A percentile compares a stretch with the other conserved stretches of the same genome.
These are phyloP conservation scores for Metarhizium robertsii DNA, from an alignment of 2,329 filamentous ascomycete genomes.

Conservation along the genomic window DNA sequence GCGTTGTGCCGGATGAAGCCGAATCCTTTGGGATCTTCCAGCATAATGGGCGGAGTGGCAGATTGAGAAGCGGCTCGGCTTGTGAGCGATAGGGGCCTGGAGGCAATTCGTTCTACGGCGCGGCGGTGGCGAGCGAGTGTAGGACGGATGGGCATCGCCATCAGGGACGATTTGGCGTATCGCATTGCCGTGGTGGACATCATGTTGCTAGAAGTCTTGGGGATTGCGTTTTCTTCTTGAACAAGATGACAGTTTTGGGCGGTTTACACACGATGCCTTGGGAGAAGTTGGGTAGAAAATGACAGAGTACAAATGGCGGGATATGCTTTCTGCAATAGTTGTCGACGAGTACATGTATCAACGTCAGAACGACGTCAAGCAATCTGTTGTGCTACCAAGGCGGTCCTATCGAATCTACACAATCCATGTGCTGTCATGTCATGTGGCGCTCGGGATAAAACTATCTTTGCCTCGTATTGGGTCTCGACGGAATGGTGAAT, in stretches of 20 bases:
- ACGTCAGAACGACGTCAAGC: slow-evolving; percentile 15
- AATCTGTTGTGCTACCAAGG: too few species aligned
- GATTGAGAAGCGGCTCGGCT: background rate
- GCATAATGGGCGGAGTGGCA: slow-evolving; percentile 19
- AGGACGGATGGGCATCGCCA: background rate
- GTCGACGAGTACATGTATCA: background rate
- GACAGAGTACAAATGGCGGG: too few species aligned
- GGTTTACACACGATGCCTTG: too few species aligned
- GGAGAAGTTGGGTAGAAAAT: too few species aligned
- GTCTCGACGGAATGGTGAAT: too few species aligned
- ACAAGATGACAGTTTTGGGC: too few species aligned
- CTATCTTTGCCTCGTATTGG: too few species aligned
- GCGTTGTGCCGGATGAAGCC: slow-evolving; percentile 34
- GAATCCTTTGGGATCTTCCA: slow-evolving; percentile 37
- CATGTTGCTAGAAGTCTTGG: background rate
- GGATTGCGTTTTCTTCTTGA: too few species aligned
- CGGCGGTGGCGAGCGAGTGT: background rate
- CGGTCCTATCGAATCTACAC: too few species aligned
- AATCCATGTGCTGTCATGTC: too few species aligned
- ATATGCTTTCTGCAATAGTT: background rate
- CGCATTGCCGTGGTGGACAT: too few species aligned
- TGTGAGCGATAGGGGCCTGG: background rate
- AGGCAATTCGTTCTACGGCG: background rate
- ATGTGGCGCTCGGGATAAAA: too few species aligned
- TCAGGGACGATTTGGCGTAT: background rate